Conservation (phyloP, 2,329 filamentous ascomycete genomes). For the Scedosporium aurantiacum region DNA sequence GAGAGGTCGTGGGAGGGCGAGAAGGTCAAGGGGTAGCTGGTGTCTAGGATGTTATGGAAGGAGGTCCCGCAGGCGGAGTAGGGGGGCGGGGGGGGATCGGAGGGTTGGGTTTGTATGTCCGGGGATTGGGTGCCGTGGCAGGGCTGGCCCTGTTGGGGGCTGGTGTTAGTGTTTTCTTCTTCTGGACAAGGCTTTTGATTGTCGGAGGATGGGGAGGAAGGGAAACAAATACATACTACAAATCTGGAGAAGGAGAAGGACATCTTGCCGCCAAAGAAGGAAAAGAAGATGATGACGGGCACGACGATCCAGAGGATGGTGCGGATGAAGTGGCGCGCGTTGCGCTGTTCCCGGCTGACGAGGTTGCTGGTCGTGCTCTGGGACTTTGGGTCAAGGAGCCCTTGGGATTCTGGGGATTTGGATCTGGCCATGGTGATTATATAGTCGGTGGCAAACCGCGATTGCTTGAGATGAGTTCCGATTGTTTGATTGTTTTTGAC, state of each 20-base stretch:
- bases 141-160: no score
- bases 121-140: no score
- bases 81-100: slow-evolving; percentile 7
- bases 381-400: background rate
- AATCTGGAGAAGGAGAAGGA: slow-evolving; percentile 12
- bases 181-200: no score
- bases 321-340: slow-evolving; percentile 5
- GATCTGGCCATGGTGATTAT: background rate
- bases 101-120: no score
- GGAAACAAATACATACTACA: slow-evolving; percentile 12
- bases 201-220: no score
- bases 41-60: slow-evolving; percentile 11
- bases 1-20: slow-evolving; percentile 22
- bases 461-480: background rate
- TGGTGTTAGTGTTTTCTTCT: no score
- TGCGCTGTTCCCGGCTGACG: background rate
- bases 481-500: no score
- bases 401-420: background rate
- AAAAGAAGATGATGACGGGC: background rate
- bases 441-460: background rate
- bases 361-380: background rate
- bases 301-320: slow-evolving; percentile 18
- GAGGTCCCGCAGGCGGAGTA: slow-evolving; percentile 20
- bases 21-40: slow-evolving; percentile 21
- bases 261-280: background rate